Percentiles rank a stretch among this genome's conserved stretches.
phyloP scores from a whole-genome alignment of 2,329 filamentous ascomycete genomes.

The Diaporthe velutina region DNA sequence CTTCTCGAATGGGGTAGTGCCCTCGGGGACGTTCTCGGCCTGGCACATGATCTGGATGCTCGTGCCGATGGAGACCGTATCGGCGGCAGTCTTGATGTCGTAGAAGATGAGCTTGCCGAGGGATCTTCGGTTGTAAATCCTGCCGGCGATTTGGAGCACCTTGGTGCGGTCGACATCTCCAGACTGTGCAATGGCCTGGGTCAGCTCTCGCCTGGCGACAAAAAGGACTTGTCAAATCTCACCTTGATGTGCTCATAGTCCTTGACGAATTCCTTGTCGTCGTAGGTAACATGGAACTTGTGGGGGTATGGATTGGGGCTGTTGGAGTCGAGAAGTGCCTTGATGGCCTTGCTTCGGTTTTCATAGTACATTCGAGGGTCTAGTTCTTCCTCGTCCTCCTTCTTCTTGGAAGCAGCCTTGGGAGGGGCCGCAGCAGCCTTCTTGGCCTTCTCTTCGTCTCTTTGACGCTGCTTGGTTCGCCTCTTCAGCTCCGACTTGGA shows the following conservation, averaged over 20 bases:
- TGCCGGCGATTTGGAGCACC: conserved; percentile 81
- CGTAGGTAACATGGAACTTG: conserved; percentile 89
- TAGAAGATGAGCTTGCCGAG: conserved; percentile 94
- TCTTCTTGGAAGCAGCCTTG: conserved; percentile 63
- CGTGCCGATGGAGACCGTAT: conserved; percentile 71
- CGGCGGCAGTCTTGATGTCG: conserved; percentile 76
- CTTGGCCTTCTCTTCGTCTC: conserved; percentile 89
- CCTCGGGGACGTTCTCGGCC: conserved; percentile 79
- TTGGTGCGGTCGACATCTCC: conserved; percentile 85
- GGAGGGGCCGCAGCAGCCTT: conserved; percentile 74
- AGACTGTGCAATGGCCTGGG: conserved; percentile 64
- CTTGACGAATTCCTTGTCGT: conserved; percentile 82
- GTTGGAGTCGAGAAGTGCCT: conserved; percentile 79
- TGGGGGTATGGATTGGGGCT: conserved; percentile 91
- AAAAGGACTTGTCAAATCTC: background rate
- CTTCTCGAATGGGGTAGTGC: conserved; percentile 78
- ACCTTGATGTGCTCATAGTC: conserved; percentile 76
- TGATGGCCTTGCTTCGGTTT: conserved; percentile 86
- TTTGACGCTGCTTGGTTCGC: conserved; percentile 90
- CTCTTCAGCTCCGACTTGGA: conserved; percentile 95
- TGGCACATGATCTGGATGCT: conserved; percentile 95
- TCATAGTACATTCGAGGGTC: conserved; percentile 86
- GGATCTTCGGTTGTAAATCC: conserved; percentile 90
- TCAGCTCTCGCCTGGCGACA: background rate
- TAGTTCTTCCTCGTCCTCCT: conserved; percentile 72